These are phyloP conservation scores for Tripterygium wilfordii DNA, from an alignment of 177 flowering plant genomes.

Conservation along the genomic window DNA sequence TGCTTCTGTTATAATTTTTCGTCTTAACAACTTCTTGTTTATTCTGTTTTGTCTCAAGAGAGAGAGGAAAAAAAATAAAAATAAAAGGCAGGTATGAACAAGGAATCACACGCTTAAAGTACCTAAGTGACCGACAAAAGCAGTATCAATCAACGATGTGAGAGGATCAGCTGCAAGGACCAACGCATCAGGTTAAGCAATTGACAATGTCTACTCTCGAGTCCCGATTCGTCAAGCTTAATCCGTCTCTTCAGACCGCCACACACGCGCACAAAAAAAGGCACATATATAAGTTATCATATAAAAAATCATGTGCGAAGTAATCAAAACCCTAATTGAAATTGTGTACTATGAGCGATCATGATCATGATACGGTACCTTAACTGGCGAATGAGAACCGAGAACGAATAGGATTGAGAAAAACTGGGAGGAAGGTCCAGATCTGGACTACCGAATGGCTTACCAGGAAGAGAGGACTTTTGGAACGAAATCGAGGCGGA, in stretches of 20 bases:
- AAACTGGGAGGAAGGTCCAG: constrained; percentile 5
- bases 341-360: no score
- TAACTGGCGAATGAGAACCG: constrained; percentile 11
- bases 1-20: no score
- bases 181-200: constrained; percentile 89
- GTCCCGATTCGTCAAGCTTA: constrained; percentile 46
- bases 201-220: constrained; percentile 67
- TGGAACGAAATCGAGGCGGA: no score
- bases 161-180: constrained; percentile 96
- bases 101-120: constrained; percentile 1
- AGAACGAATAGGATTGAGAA: constrained; percentile 6
- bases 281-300: no score
- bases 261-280: no score
- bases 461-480: constrained; percentile 5
- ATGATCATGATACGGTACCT: constrained; percentile 26
- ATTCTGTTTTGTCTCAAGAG: no score
- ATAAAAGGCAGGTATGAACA: not conserved
- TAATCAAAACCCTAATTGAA: no score
- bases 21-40: no score
- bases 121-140: constrained; percentile 94
- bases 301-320: no score
- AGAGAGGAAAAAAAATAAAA: not conserved
- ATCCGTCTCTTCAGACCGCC: constrained; percentile 30
- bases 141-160: constrained; percentile 74
- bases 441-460: not conserved